Conservation (phyloP, 1,284 basidiomycete genomes). For the Chondrostereum purpureum region DNA sequence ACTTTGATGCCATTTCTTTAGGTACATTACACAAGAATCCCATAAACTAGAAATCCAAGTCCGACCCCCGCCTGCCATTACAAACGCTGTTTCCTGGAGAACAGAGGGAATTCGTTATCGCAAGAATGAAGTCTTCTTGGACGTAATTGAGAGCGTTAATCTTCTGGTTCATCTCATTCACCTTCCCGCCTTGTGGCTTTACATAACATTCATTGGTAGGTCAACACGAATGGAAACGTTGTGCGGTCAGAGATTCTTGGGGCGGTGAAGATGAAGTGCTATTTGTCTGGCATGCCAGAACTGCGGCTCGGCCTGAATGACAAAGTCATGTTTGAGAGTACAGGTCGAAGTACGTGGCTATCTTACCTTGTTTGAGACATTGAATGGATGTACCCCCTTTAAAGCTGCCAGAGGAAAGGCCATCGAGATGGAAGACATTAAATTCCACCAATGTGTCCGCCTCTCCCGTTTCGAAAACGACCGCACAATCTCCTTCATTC, state of each 20-base stretch:
- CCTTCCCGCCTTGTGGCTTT: constrained; percentile 9
- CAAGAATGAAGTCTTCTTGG: constrained; percentile 99
- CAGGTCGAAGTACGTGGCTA: constrained; percentile 74
- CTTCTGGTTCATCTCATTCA: constrained; percentile 67
- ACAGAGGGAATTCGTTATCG: constrained; percentile 97
- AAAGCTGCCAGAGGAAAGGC: constrained; percentile 91
- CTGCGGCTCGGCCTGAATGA: constrained; percentile 94
- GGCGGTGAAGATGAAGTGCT: constrained; percentile 99
- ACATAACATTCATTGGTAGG: constrained; percentile 49
- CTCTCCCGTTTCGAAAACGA: constrained; percentile 99
- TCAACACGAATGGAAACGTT: constrained; percentile 96
- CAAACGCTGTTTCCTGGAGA: constrained; percentile 98
- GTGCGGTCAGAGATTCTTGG: constrained; percentile 97
- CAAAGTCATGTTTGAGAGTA: constrained; percentile 99
- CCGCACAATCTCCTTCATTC: constrained; percentile 98
- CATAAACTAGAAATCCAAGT: constrained; percentile 98
- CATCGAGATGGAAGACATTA: constrained; percentile 99
- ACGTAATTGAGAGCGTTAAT: constrained; percentile 97
- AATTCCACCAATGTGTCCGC: constrained; percentile 99
- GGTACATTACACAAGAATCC: constrained; percentile 98
- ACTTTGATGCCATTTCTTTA: constrained; percentile 22
- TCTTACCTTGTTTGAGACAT: constrained; percentile 2
- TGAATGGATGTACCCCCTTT: constrained; percentile 3
- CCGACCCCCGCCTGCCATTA: constrained; percentile 94
- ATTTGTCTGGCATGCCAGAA: constrained; percentile 98